Evolutionary conservation across 331 rosid genomes (phyloP), one percentile per base, ranked within the genome.

Genomic region (Stylosanthes scabra): DNA sequence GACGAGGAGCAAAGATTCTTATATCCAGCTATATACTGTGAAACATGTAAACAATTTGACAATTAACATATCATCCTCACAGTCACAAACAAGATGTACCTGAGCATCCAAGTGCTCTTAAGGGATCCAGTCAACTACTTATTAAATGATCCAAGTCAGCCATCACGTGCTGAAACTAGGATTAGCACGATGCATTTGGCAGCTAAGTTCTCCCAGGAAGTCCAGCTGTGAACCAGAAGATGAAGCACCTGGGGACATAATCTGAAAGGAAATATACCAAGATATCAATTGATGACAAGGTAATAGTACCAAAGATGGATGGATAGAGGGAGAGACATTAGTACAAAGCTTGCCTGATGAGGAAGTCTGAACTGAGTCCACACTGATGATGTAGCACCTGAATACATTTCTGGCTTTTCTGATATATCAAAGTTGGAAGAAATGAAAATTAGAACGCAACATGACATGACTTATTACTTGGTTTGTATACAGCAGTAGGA

Each of bases 201-300:
- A 88, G 25, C 74, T 61, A 82, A 85, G 94, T 85, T 91, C 97
- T 65, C 78, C 83, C 81, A 91, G 78, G 83, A 91, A 87, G 82
- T 91, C 92, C 79, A 82, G 59, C 77, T 75, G 82, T 59, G 85
- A 74, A 66, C 52, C 82, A 39, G 85, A 74, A 59, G 86, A 41
- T 52, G 86, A 63, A 50, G 59, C 71, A 63, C 81, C 67, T 31
- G 88, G 56, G 41, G 82, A 55, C 85, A 86, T 85, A 52, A 83
- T 74, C 88, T 86, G 85, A 40, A 7, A 55, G 79, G 64, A 80
- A 68, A n/a, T 39, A 51, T 59, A 63, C 37, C 34, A 59, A 63
- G 54, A 59, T 59, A 66, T 81, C 70, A 68, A 29, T 34, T 66
- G 46, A 14, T 31, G 37, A 31, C 37, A 70, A 40, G 65, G 73